Evolutionary conservation across 768 basidiomycete genomes (phyloP), one percentile per base, ranked within the genome.

Genomic region (Termitomyces bulborhizus): DNA sequence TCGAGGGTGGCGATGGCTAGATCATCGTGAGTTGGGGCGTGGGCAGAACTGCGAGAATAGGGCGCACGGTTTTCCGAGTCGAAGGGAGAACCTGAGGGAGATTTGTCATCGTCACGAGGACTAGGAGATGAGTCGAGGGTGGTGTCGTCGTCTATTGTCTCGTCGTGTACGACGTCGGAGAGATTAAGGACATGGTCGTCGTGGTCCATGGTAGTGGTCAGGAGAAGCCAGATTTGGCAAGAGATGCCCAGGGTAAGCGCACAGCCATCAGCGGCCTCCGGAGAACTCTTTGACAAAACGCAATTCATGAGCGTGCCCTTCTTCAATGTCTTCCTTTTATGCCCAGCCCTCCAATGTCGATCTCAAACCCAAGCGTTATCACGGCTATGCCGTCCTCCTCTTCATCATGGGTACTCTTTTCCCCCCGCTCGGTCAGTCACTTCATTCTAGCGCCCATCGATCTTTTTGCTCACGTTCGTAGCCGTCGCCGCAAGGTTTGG

Each of bases 401-500:
- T 94, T 93, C 71, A 82, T 97, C 50, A 69, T 90, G 55, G 95
- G 94, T n/a, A 88, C 91, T 1, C 76, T 98, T 49, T 83, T 98
- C 55, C 94, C 94, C 8, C 94, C 94, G 29, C 78, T 98, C 29
- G 94, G 94, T 95, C 46, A 51, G 80, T 66, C 15, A 39, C 27
- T 46, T 24, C 16, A 9, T 44, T 26, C 15, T 45, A 18, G 36
- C n/a, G 24, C 60, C 32, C 9, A 60, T 48, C 32, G 13, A 60
- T 46, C 15, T 9, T 46, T 40, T 32, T 46, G 42, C 40, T 43
- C 46, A 43, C 21, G 54, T 57, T 42, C 55, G 58, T 66, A 97
- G 94, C 95, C 57, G 94, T 97, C 31, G 94, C 93, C 5, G 87
- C 92, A 24, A 80, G 95, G 54, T 98, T 98, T 66, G 95, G 95